Evolutionary conservation across 2,329 filamentous ascomycete genomes (phyloP), one percentile per base, ranked within the genome.

Genomic region (Dendrostoma leiphaemia): DNA sequence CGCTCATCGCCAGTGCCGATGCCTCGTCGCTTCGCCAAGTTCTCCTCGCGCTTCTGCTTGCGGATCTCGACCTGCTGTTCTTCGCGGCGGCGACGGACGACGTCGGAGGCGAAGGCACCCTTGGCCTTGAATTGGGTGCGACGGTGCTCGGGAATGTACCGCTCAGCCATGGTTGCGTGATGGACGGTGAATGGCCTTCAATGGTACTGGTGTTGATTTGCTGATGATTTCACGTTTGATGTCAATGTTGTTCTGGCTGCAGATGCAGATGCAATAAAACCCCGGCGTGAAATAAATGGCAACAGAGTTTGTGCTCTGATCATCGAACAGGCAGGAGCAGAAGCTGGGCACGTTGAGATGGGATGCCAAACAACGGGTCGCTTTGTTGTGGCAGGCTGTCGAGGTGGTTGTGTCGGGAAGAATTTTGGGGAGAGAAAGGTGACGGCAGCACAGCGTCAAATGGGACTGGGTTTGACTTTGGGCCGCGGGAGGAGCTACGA

Each of bases 91-190:
- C 94, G 92, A 72, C 94, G 91, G 63, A 99, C 88, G 80, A 99
- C 94, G 74, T 99, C 94, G 67, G 93, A 93, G 85, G 97, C 97
- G 83, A 99, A 97, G 69, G 91, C 91, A 77, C 90, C 93, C 84
- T 97, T 97, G 53, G 94, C 94, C 88, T 99, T 99, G 87, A 96
- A 99, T 80, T 96, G 92, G 63, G 91, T 97, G 71, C 94, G 92
- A 74, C 94, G 91, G 82, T 99, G 94, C 81, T 99, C 94, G 74
- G 94, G 94, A 70, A 99, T 99, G 81, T 97, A 99, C 69, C 94
- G 90, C 75, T 99, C 94, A 74, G 94, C 89, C 94, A 99, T 99
- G 78, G 67, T 86, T 74, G 71, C 71, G 70, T n/a, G n/a, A 34
- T 54, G 43, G 24, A 32, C 43, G 19, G 38, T 43, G 38, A 29